Conservation (phyloP, 2,329 filamentous ascomycete genomes). For the Sarocladium strictum region DNA sequence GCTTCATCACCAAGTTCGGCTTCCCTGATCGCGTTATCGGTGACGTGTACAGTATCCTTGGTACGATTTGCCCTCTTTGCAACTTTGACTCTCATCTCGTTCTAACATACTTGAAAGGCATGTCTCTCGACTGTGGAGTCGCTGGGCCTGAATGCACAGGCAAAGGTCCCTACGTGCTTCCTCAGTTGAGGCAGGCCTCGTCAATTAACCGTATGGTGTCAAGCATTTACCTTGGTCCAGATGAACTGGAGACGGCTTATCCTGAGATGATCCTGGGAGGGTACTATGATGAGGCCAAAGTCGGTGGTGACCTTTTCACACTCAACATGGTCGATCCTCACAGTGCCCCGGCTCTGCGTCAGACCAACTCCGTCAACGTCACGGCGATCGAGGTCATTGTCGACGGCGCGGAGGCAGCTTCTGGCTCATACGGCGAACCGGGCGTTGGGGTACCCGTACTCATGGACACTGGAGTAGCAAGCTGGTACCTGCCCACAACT, state of each 20-base stretch:
- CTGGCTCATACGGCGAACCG: background rate
- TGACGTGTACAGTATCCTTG: background rate
- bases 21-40: background rate
- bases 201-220: background rate
- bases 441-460: background rate
- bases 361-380: conserved; percentile 1
- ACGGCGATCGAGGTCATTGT: background rate
- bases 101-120: background rate
- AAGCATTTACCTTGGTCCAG: conserved; percentile 6
- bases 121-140: background rate
- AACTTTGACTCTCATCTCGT: too few species aligned
- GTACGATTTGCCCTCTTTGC: background rate
- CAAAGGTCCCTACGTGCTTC: conserved; percentile 9
- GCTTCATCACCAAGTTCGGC: background rate
- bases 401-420: background rate
- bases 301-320: background rate
- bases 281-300: background rate
- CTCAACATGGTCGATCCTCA: background rate
- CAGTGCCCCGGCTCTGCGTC: background rate
- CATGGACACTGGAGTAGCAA: conserved; percentile 4
- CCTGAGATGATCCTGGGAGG: conserved; percentile 3
- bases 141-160: conserved; percentile 15
- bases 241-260: background rate
- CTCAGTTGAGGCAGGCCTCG: background rate
- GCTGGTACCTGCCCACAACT: background rate